phyloP scores from a whole-genome alignment of 129 eudicot genomes.

The Logfia minima region DNA sequence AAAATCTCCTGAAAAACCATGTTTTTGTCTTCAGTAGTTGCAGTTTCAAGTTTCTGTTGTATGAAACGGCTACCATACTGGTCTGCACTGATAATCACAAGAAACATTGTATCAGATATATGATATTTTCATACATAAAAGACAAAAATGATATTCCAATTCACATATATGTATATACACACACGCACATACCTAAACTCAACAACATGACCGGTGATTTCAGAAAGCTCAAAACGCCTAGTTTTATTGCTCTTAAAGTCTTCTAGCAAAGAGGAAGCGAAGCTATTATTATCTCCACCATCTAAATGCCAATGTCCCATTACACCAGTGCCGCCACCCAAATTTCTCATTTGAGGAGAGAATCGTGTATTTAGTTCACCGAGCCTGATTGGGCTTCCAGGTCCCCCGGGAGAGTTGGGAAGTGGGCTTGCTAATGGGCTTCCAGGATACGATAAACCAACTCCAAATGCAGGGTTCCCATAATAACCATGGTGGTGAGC shows the following conservation, averaged over 20 bases:
- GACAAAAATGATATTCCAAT: no score
- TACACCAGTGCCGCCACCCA: slow-evolving; percentile 53
- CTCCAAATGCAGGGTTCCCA: slow-evolving; percentile 74
- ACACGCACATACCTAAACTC: slow-evolving; percentile 68
- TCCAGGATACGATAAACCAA: slow-evolving; percentile 86
- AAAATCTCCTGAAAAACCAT: slow-evolving; percentile 85
- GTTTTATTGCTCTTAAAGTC: slow-evolving; percentile 95
- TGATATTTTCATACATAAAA: background rate
- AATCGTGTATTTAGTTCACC: slow-evolving; percentile 64
- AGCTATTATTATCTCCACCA: slow-evolving; percentile 48
- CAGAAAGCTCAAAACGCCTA: slow-evolving; percentile 80
- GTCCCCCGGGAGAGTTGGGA: slow-evolving; percentile 76
- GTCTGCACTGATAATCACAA: slow-evolving; percentile 62
- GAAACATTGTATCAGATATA: background rate
- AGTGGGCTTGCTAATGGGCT: slow-evolving; percentile 82
- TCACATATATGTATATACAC: background rate
- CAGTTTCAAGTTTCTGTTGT: slow-evolving; percentile 92
- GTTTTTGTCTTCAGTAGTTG: slow-evolving; percentile 74
- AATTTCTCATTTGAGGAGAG: slow-evolving; percentile 72
- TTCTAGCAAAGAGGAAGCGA: slow-evolving; percentile 76
- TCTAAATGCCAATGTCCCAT: slow-evolving; percentile 88
- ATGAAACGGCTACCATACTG: slow-evolving; percentile 95
- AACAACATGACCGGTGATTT: slow-evolving; percentile 83
- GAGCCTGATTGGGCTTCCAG: slow-evolving; percentile 90
- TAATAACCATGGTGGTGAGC: slow-evolving; percentile 82